phyloP scores from a whole-genome alignment of 371 early-diverging fungal species.

The Rhizomucor pusillus region DNA sequence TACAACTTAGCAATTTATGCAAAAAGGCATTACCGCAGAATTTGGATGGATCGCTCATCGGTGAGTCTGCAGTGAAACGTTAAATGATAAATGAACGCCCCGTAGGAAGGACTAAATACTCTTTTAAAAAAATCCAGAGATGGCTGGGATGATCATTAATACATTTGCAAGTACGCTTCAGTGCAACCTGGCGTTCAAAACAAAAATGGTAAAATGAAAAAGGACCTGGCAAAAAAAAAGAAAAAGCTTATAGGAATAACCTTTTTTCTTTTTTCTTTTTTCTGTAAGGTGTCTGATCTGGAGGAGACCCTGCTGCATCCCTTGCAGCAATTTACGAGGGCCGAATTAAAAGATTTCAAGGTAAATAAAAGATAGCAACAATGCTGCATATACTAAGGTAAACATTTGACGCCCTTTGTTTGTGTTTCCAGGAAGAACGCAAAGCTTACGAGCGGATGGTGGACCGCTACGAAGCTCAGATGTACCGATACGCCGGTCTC shows the following conservation, averaged over 20 bases:
- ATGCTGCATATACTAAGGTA: not conserved
- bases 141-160: constrained; percentile 33
- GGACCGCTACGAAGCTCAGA: constrained; percentile 67
- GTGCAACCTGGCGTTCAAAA: constrained; percentile 42
- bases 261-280: constrained; percentile 19
- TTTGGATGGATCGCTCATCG: constrained; percentile 34
- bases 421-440: constrained; percentile 34
- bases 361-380: not conserved
- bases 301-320: constrained; percentile 54
- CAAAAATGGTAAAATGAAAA: constrained; percentile 45
- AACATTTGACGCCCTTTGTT: not conserved
- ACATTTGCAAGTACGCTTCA: constrained; percentile 47
- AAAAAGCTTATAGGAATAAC: constrained; percentile 18
- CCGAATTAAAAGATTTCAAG: constrained; percentile 50
- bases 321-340: constrained; percentile 52
- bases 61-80: constrained; percentile 11
- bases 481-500: constrained; percentile 52
- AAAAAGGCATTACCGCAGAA: constrained; percentile 30
- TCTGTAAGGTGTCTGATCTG: constrained; percentile 45
- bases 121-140: constrained; percentile 25
- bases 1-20: constrained; percentile 29
- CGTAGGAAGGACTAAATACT: not conserved
- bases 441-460: constrained; percentile 54
- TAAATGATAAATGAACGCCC: not conserved
- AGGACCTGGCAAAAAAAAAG: constrained; percentile 13